Percentiles rank a stretch among this genome's conserved stretches.
Evolutionary conservation across 2,329 filamentous ascomycete genomes (phyloP).

Genomic region (Fusarium mundagurra): DNA sequence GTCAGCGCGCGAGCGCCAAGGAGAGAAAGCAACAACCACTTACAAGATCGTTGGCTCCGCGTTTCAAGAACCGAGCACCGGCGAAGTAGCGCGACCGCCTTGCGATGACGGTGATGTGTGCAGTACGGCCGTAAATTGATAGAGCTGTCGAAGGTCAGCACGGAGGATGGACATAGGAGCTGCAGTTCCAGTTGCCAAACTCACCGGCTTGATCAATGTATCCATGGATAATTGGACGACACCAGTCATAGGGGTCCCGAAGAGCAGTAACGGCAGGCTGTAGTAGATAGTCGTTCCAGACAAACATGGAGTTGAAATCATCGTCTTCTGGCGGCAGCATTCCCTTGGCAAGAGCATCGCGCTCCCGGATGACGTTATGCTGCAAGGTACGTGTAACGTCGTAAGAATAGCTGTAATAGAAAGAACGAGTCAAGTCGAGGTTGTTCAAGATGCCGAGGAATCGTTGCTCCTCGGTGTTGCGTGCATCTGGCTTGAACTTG

Average conservation of each 20-base stretch:
- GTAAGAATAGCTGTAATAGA: slow-evolving; percentile 99
- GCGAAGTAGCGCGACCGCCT: slow-evolving; percentile 92
- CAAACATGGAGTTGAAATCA: slow-evolving; percentile 93
- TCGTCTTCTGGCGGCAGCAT: slow-evolving; percentile 65
- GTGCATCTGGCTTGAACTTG: slow-evolving; percentile 78
- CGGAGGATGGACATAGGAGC: background rate
- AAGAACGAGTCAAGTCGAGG: slow-evolving; percentile 87
- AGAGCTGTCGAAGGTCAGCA: slow-evolving; percentile 58
- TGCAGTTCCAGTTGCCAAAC: background rate
- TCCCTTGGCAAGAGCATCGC: slow-evolving; percentile 74
- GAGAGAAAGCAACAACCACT: slow-evolving; percentile 1
- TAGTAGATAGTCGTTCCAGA: slow-evolving; percentile 94
- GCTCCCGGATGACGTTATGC: slow-evolving; percentile 87
- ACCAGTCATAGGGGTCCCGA: slow-evolving; percentile 92
- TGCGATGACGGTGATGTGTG: slow-evolving; percentile 94
- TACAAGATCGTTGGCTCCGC: slow-evolving; percentile 87
- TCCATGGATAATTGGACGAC: slow-evolving; percentile 92
- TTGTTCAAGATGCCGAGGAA: slow-evolving; percentile 91
- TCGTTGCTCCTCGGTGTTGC: slow-evolving; percentile 86
- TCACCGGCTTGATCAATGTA: slow-evolving; percentile 87
- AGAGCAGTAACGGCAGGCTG: slow-evolving; percentile 76
- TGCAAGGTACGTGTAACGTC: slow-evolving; percentile 93
- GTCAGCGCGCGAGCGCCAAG: slow-evolving; percentile 4
- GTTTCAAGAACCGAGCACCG: slow-evolving; percentile 91
- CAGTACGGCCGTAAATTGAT: slow-evolving; percentile 85